Percentiles rank a stretch among this genome's conserved stretches.
phyloP scores from a whole-genome alignment of 352 stramenopile genomes.

The Peronospora belbahrii region DNA sequence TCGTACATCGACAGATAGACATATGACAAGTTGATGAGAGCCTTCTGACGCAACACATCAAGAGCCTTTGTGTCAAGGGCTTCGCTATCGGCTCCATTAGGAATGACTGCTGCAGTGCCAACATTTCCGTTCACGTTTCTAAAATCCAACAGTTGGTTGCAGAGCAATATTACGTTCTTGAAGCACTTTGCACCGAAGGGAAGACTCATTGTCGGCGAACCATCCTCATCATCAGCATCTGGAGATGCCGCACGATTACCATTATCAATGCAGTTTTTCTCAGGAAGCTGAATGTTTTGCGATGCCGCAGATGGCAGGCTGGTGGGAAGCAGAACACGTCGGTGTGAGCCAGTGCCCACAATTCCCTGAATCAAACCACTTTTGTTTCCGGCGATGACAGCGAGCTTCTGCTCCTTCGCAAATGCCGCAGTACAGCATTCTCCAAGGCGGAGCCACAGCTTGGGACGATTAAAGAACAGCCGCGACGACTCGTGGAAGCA shows the following conservation, averaged over 20 bases:
- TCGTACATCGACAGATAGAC: slow-evolving; percentile 89
- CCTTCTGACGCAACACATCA: slow-evolving; percentile 74
- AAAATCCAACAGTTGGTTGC: slow-evolving; percentile 62
- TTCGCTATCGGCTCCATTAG: slow-evolving; percentile 22
- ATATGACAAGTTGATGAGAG: slow-evolving; percentile 83
- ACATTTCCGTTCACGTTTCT: slow-evolving; percentile 25
- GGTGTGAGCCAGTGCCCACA: slow-evolving; percentile 68
- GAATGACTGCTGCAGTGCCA: slow-evolving; percentile 7
- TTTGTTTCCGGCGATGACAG: slow-evolving; percentile 59
- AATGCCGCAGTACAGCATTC: slow-evolving; percentile 87
- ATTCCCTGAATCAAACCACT: slow-evolving; percentile 75
- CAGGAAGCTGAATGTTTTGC: slow-evolving; percentile 59
- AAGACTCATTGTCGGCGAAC: slow-evolving; percentile 69
- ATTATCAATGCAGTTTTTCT: slow-evolving; percentile 44
- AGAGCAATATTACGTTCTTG: slow-evolving; percentile 80
- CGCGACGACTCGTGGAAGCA: slow-evolving; percentile 86
- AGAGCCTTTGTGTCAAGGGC: slow-evolving; percentile 44
- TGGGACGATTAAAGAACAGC: slow-evolving; percentile 87
- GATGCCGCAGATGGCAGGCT: slow-evolving; percentile 49
- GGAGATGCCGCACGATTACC: slow-evolving; percentile 20
- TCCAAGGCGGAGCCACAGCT: slow-evolving; percentile 88
- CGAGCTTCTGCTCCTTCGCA: slow-evolving; percentile 58
- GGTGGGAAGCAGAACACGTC: slow-evolving; percentile 74
- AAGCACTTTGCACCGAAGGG: slow-evolving; percentile 85
- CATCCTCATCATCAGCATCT: slow-evolving; percentile 29